These are phyloP conservation scores for Magnusiomyces sp. DNA, from an alignment of 1,139 yeast species.

Conservation along the genomic window DNA sequence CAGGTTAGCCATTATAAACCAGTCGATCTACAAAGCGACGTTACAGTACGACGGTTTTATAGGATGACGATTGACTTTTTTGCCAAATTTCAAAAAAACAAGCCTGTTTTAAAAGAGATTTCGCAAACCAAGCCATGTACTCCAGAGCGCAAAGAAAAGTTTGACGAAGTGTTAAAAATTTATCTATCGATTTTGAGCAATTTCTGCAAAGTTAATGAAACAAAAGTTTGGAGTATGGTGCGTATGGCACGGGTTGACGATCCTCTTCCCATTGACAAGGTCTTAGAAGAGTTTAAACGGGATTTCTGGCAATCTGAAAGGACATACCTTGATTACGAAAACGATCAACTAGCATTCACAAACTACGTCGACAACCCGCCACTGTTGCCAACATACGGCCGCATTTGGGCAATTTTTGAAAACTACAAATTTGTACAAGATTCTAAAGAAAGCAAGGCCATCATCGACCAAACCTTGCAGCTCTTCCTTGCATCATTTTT, in stretches of 20 bases:
- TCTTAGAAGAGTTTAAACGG: constrained; percentile 4
- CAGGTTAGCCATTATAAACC: neutral
- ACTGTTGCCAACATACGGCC: constrained; percentile 11
- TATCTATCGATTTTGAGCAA: constrained; percentile 2
- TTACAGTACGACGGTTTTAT: neutral
- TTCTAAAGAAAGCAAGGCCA: neutral
- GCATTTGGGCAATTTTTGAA: constrained; percentile 10
- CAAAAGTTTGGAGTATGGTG: neutral
- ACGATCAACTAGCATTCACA: constrained; percentile 6
- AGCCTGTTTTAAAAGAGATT: neutral
- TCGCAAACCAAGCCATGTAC: constrained; percentile 3
- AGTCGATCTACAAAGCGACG: neutral
- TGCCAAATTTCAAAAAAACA: neutral
- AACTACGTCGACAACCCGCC: constrained; percentile 14
- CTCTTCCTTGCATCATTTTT: constrained; percentile 9
- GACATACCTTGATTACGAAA: constrained; percentile 10
- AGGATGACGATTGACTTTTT: neutral
- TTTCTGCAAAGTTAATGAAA: constrained; percentile 2
- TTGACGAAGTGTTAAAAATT: neutral
- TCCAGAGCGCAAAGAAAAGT: neutral
- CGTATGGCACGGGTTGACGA: neutral
- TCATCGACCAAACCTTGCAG: neutral
- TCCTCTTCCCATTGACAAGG: neutral
- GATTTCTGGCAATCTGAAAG: constrained; percentile 6
- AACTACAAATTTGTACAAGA: constrained; percentile 6